These are phyloP conservation scores for Apophysomyces elegans DNA, from an alignment of 371 early-diverging fungal species.

Conservation along the genomic window DNA sequence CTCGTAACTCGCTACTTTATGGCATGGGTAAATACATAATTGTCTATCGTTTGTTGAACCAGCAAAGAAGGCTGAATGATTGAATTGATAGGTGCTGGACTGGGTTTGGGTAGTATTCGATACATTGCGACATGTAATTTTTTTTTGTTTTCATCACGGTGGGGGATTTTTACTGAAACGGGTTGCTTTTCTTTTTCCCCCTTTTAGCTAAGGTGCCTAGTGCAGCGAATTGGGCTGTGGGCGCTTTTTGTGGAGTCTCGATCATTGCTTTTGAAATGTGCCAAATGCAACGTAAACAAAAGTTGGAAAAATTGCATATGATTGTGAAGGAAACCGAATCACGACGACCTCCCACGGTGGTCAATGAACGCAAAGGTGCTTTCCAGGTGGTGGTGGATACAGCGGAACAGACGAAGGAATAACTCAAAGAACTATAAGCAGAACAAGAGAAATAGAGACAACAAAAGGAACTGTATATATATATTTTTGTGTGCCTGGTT, in stretches of 20 bases:
- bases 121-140: constrained; percentile 36
- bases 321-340: constrained; percentile 52
- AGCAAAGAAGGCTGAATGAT: background rate
- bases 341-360: constrained; percentile 18
- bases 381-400: constrained; percentile 46
- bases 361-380: constrained; percentile 41
- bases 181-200: background rate
- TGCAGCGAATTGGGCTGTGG: constrained; percentile 57
- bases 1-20: constrained; percentile 50
- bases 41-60: background rate
- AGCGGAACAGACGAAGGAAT: constrained; percentile 12
- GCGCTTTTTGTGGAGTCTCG: constrained; percentile 48
- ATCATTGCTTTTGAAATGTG: constrained; percentile 48
- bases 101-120: constrained; percentile 46
- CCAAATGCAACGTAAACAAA: constrained; percentile 46
- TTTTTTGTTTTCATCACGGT: background rate
- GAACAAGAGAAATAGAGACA: background rate
- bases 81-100: constrained; percentile 35
- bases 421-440: too few species aligned
- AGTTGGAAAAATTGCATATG: constrained; percentile 39
- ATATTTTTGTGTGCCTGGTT: background rate
- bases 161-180: too few species aligned
- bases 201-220: constrained; percentile 31
- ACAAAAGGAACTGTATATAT: constrained; percentile 5
- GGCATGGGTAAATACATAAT: constrained; percentile 41